phyloP scores from a whole-genome alignment of 257 asterid genomes.

The Coffea eugenioides region DNA sequence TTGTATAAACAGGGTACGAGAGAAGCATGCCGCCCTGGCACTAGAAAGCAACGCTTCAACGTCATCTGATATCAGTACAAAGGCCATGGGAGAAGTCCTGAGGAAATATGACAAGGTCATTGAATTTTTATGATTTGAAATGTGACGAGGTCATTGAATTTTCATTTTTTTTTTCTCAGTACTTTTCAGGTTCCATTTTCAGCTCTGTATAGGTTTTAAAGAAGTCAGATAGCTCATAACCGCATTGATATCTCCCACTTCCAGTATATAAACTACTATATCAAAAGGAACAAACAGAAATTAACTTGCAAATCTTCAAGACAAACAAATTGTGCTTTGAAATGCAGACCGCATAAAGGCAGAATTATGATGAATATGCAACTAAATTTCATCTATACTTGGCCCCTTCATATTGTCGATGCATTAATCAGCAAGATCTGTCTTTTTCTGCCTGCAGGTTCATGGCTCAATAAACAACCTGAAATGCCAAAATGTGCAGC shows the following conservation, averaged over 20 bases:
- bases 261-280: background rate
- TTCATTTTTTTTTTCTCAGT: no score
- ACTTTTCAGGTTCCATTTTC: background rate
- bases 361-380: background rate
- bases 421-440: background rate
- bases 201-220: background rate
- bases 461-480: background rate
- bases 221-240: background rate
- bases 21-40: background rate
- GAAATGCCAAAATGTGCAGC: conserved; percentile 18
- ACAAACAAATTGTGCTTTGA: background rate
- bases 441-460: conserved; percentile 4
- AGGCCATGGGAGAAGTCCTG: conserved; percentile 2
- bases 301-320: background rate
- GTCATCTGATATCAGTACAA: background rate
- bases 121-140: background rate
- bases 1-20: background rate
- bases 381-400: background rate
- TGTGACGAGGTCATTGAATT: background rate
- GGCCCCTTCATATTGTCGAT: background rate
- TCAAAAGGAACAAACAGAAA: background rate
- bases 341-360: background rate
- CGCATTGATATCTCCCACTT: background rate
- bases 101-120: conserved; percentile 16
- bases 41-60: background rate